These are phyloP conservation scores for Neurospora intermedia DNA, from an alignment of 495 filamentous ascomycete genomes.

Conservation along the genomic window DNA sequence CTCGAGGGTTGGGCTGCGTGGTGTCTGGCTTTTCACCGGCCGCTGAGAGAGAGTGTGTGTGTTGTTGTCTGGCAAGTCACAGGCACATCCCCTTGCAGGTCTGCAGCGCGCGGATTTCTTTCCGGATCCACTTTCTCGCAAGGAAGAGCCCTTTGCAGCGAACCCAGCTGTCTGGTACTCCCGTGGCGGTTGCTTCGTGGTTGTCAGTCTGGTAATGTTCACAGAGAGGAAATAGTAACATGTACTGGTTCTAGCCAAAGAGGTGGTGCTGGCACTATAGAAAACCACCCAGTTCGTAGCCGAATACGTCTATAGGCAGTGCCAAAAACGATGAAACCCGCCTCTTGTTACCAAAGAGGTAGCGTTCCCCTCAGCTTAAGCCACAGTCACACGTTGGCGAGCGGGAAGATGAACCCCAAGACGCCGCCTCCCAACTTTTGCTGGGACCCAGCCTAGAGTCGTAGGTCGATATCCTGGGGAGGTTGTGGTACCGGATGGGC, in stretches of 20 bases:
- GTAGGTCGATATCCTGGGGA: not conserved
- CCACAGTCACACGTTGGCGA: not conserved
- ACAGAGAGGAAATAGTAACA: not conserved
- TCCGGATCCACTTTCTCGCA: not conserved
- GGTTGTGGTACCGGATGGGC: not conserved
- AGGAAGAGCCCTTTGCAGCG: not conserved
- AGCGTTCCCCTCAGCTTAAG: not conserved
- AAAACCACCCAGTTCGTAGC: not conserved
- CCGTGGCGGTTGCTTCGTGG: not conserved
- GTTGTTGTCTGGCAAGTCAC: not conserved
- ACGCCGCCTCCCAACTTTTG: not conserved
- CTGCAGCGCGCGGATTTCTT: not conserved
- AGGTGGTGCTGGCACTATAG: not conserved
- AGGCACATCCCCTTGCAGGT: not conserved
- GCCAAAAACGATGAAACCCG: not conserved
- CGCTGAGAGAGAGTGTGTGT: not conserved
- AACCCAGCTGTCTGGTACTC: not conserved
- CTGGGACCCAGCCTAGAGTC: not conserved
- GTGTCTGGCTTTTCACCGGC: not conserved
- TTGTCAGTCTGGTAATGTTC: not conserved
- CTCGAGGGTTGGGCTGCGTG: not conserved
- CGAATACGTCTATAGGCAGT: not conserved
- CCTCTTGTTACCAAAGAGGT: not conserved
- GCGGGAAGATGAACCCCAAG: not conserved
- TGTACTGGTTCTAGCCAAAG: not conserved